Evolutionary conservation across 352 stramenopile genomes (phyloP).

Genomic region (Globisporangium radiosum): DNA sequence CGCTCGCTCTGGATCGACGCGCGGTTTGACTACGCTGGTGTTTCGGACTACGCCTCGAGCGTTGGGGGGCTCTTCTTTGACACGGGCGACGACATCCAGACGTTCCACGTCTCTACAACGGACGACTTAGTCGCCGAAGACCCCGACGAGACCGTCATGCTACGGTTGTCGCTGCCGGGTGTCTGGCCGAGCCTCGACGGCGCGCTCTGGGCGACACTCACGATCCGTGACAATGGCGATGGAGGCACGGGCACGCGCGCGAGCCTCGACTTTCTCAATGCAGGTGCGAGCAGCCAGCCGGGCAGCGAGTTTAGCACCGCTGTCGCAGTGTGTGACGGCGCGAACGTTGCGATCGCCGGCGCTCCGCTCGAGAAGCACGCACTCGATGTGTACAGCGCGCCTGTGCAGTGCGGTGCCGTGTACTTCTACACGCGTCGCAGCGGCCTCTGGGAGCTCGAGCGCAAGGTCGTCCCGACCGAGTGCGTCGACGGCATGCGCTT

Average conservation of each 20-base stretch:
- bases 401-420: constrained; percentile 47
- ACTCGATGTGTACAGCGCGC: constrained; percentile 1
- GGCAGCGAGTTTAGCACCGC: constrained; percentile 40
- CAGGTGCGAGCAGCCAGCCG: constrained; percentile 23
- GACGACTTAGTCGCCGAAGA: constrained; percentile 88
- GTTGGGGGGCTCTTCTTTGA: constrained; percentile 65
- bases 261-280: constrained; percentile 54
- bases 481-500: constrained; percentile 49
- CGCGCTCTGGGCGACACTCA: constrained; percentile 80
- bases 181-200: constrained; percentile 89
- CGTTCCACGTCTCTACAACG: constrained; percentile 82
- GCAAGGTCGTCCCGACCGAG: constrained; percentile 36
- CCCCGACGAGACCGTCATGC: constrained; percentile 86
- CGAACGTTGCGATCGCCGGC: constrained; percentile 64
- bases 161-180: constrained; percentile 88
- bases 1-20: constrained; percentile 72
- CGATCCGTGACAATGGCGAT: constrained; percentile 90
- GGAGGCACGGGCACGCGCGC: constrained; percentile 72
- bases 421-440: constrained; percentile 61
- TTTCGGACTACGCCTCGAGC: constrained; percentile 84
- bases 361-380: constrained; percentile 41
- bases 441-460: constrained; percentile 65
- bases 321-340: constrained; percentile 56
- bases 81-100: constrained; percentile 29
- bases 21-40: constrained; percentile 85